Evolutionary conservation across 441 rosid genomes (phyloP).

Genomic region (Jatropha multifida): DNA sequence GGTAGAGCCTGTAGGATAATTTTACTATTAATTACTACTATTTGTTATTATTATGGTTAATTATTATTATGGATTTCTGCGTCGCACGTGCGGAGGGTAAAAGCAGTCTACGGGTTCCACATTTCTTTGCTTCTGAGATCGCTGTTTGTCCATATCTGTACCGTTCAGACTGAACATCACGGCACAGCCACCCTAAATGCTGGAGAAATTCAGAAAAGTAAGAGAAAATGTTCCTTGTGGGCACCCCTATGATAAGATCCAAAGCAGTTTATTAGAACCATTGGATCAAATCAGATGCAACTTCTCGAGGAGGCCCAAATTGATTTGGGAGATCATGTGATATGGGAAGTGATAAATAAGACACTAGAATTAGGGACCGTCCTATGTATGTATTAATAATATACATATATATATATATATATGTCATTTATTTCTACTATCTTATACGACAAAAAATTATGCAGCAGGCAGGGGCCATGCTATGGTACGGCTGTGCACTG

Average conservation of each 20-base stretch:
- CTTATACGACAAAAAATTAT: neutral
- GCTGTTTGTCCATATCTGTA: slow-evolving; percentile 20
- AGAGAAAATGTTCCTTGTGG: neutral
- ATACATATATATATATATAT: too few relatives aligned
- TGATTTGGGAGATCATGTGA: neutral
- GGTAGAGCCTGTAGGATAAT: neutral
- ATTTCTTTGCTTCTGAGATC: neutral
- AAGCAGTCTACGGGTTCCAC: neutral
- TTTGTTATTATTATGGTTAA: too few relatives aligned
- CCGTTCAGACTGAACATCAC: slow-evolving; percentile 35
- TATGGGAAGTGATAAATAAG: neutral
- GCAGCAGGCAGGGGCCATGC: neutral
- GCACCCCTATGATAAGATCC: neutral
- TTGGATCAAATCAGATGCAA: neutral
- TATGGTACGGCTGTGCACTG: neutral
- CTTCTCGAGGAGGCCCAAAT: neutral
- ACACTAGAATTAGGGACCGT: neutral
- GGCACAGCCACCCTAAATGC: slow-evolving; percentile 18
- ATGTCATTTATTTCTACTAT: neutral
- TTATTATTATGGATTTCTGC: neutral
- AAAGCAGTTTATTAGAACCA: neutral
- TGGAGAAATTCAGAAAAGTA: neutral
- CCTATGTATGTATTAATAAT: neutral
- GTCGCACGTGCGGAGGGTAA: slow-evolving; percentile 2
- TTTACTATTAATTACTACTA: too few relatives aligned